Base-by-base conservation (phyloP, 164 flowering plant species). In the Nymphaea colorata region DNA sequence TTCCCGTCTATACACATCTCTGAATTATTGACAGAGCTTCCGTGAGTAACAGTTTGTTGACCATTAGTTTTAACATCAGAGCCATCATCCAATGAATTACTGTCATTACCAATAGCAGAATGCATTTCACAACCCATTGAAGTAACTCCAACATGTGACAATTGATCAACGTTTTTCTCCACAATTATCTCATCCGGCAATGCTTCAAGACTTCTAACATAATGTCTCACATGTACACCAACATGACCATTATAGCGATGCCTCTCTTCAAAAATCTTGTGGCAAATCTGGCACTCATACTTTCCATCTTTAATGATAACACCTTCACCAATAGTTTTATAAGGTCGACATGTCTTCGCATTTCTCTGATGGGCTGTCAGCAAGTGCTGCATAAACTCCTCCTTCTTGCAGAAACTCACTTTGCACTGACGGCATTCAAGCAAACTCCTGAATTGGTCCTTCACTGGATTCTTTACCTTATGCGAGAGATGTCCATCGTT, bases 241-340 rank as follows among this genome's bases (percentile, higher is more conserved):
- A 89, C 93, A 84, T 91, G 93, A 64, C 91, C 85, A 80, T 80
- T 84, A 68, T 87, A 87, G 10, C 85, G 84, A 41, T 80, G 85
- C 76, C 80, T 80, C 77, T 89, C 93, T 8, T 78, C 70, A 72
- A 91, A 89, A 60, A 81, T 76, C 69, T 85, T 85, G 66, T 87
- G 91, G 74, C 97, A 91, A 72, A 89, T 79, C 74, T 89, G 92
- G 76, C 97, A 86, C 77, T 87, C 88, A 73, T 67, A 88, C 70
- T 84, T 87, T 59, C 91, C 93, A 76, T 83, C 86, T 72, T 72
- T 83, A 51, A 88, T 71, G 67, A 88, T 84, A 57, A 88, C 89
- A 60, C 91, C 93, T 72, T 86, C 89, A 6, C 86, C 83, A 69
- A 86, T 82, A 45, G 88, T 77, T 68, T 86, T 75, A 69, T 91